These are phyloP conservation scores for Mycena olivaceomarginata DNA, from an alignment of 768 basidiomycete species.

Conservation along the genomic window DNA sequence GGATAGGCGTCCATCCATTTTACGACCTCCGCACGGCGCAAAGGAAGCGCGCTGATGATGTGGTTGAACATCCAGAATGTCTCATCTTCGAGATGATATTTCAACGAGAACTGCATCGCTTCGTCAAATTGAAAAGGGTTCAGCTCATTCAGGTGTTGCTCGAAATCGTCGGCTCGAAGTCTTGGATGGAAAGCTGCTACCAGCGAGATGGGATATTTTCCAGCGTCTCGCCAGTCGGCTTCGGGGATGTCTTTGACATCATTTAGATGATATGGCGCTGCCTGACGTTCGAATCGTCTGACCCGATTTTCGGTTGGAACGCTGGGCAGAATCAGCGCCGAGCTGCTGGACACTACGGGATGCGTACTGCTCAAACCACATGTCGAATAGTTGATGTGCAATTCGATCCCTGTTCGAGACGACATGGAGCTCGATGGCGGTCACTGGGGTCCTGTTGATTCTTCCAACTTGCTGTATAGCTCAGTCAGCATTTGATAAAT, in stretches of 20 bases:
- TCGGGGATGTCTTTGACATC: constrained; percentile 64
- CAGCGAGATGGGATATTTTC: constrained; percentile 52
- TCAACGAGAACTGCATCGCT: constrained; percentile 63
- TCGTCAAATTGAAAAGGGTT: constrained; percentile 55
- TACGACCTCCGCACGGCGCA: constrained; percentile 52
- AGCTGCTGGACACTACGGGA: background rate
- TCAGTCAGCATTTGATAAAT: background rate
- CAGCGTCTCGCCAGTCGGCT: constrained; percentile 48
- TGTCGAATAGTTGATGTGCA: constrained; percentile 80
- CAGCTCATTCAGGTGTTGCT: constrained; percentile 48
- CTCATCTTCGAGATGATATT: constrained; percentile 74
- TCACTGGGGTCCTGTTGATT: constrained; percentile 70
- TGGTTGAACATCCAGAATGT: constrained; percentile 70
- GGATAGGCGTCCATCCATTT: constrained; percentile 72
- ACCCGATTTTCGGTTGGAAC: constrained; percentile 68
- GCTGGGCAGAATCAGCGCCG: constrained; percentile 48
- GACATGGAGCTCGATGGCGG: constrained; percentile 78
- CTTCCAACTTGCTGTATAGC: constrained; percentile 74
- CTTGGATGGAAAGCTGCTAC: constrained; percentile 49
- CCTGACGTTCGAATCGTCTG: constrained; percentile 67
- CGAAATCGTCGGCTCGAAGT: constrained; percentile 53
- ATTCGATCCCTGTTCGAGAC: constrained; percentile 81
- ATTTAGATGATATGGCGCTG: constrained; percentile 63
- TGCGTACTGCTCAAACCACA: constrained; percentile 81
- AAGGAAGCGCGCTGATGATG: constrained; percentile 55